Conservation (phyloP, 805 yeast species). For the Ogataea sp. region DNA sequence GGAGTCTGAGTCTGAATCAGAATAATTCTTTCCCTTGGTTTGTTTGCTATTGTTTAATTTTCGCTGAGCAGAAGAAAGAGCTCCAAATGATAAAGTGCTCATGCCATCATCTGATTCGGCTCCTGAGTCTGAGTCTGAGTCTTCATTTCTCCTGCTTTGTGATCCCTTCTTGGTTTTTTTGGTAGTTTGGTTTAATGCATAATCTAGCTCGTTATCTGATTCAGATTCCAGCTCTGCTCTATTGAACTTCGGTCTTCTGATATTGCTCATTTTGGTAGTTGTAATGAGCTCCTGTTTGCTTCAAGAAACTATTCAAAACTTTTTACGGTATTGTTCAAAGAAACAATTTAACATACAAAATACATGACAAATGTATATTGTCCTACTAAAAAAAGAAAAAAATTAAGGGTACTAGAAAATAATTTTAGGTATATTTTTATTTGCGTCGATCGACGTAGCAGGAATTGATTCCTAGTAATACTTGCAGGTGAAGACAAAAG, state of each 20-base stretch:
- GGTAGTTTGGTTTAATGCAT: constrained; percentile 1
- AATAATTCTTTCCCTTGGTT: constrained; percentile 11
- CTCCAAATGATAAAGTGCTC: constrained; percentile 53
- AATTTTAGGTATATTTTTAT: no score
- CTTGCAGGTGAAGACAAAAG: no score
- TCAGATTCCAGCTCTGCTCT: constrained; percentile 5
- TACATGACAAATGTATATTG: no score
- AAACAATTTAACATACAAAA: no score
- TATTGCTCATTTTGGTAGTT: background rate
- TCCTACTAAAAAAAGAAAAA: no score
- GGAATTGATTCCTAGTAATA: no score
- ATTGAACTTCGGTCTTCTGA: constrained; percentile 15
- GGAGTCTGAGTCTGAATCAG: constrained; percentile 16
- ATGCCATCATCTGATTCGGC: constrained; percentile 28
- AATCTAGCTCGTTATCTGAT: constrained; percentile 3
- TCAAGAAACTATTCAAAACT: no score
- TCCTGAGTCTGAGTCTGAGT: constrained; percentile 18
- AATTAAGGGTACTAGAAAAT: no score
- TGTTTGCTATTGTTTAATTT: constrained; percentile 24
- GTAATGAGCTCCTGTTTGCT: background rate
- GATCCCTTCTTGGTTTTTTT: no score
- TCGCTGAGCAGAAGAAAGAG: constrained; percentile 52
- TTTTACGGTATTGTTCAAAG: no score
- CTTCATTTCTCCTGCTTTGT: no score
- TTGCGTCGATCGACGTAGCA: no score